phyloP scores from a whole-genome alignment of 495 filamentous ascomycete genomes.

The Aspergillus taichungensis region DNA sequence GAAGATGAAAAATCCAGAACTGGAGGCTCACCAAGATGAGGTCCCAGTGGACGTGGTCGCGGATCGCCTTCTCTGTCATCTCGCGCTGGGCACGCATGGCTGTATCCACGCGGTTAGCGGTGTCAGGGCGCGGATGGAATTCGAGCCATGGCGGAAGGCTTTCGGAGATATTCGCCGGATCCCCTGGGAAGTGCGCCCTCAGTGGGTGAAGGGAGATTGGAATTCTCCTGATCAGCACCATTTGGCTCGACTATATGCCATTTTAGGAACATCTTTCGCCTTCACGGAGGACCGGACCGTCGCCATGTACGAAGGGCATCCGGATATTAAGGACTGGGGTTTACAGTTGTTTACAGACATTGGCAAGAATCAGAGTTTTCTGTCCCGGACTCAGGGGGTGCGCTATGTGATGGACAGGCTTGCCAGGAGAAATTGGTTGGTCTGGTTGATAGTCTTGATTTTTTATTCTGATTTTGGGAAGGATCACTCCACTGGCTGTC shows the following conservation, averaged over 20 bases:
- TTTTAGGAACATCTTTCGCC: conserved; percentile 22
- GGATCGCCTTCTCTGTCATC: conserved; percentile 11
- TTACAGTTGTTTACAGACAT: conserved; percentile 12
- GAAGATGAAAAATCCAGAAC: background rate
- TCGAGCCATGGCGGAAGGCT: conserved; percentile 18
- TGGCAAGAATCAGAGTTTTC: too few relatives aligned
- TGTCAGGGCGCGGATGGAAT: background rate
- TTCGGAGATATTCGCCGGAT: conserved; percentile 16
- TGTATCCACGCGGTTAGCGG: conserved; percentile 12
- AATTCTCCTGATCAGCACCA: conserved; percentile 19
- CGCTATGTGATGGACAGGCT: too few relatives aligned
- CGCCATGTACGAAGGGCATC: conserved; percentile 4
- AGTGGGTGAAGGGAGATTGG: conserved; percentile 20
- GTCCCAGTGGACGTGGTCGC: conserved; percentile 16
- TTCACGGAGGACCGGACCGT: conserved; percentile 19
- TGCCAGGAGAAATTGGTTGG: too few relatives aligned
- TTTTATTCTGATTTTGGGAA: too few relatives aligned
- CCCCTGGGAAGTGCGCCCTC: conserved; percentile 15
- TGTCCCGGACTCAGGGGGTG: too few relatives aligned
- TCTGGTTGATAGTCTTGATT: too few relatives aligned
- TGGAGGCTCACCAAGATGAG: conserved; percentile 4
- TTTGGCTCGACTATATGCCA: conserved; percentile 16
- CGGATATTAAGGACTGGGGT: background rate
- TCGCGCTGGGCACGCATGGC: conserved; percentile 2
- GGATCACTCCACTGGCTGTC: too few relatives aligned